phyloP scores from a whole-genome alignment of 306 rosid genomes.

The Hippophae gyantsensis region DNA sequence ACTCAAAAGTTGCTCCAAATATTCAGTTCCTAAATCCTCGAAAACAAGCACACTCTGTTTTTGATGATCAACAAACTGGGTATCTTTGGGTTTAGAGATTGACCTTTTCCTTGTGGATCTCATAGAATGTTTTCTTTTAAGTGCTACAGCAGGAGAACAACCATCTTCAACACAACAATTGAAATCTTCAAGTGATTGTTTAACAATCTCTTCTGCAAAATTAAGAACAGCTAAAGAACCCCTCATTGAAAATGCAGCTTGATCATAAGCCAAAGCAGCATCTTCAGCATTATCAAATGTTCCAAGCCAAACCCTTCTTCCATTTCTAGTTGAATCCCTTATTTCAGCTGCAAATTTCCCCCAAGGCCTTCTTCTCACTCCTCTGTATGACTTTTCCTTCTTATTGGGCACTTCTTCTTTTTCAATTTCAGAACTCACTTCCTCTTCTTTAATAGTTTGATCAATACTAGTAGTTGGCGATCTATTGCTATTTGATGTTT shows the following conservation, averaged over 20 bases:
- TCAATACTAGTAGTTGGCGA: too few species aligned
- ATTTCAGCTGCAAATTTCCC: slow-evolving; percentile 92
- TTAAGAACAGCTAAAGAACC: slow-evolving; percentile 70
- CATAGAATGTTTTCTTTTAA: slow-evolving; percentile 7
- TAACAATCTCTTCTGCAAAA: slow-evolving; percentile 47
- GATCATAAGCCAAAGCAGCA: slow-evolving; percentile 90
- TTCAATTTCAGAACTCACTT: too few species aligned
- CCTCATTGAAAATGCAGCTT: slow-evolving; percentile 65
- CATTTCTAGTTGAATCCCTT: slow-evolving; percentile 76
- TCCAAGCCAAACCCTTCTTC: slow-evolving; percentile 86
- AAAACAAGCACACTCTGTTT: slow-evolving; percentile 23
- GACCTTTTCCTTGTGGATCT: neutral
- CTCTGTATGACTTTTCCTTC: slow-evolving; percentile 30
- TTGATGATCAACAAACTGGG: neutral
- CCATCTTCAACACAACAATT: neutral
- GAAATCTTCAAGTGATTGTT: slow-evolving; percentile 30
- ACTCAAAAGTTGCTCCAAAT: slow-evolving; percentile 56
- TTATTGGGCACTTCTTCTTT: neutral
- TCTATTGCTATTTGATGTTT: too few species aligned
- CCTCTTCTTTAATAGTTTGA: too few species aligned
- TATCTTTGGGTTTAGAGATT: neutral
- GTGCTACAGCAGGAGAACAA: slow-evolving; percentile 16
- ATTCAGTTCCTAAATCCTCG: slow-evolving; percentile 65
- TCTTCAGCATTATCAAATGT: slow-evolving; percentile 81
- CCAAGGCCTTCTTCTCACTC: slow-evolving; percentile 94